phyloP scores from a whole-genome alignment of 169 alveolate genomes.

The Plasmodium sp. region DNA sequence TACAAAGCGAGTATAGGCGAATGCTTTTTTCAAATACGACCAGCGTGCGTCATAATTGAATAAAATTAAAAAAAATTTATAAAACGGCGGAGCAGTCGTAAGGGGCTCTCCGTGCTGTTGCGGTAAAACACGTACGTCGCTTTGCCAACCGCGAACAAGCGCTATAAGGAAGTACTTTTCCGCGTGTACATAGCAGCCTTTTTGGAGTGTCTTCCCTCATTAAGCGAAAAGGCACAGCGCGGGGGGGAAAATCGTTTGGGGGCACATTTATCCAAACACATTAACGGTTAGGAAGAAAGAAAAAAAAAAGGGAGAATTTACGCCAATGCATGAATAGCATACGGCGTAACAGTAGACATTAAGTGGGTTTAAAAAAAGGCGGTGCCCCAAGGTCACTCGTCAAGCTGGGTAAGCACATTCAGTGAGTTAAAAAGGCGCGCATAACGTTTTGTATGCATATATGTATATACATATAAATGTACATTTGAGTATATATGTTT shows the following conservation, averaged over 20 bases:
- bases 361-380: background rate
- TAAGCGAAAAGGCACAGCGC: background rate
- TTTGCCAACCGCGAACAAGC: background rate
- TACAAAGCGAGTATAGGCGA: background rate
- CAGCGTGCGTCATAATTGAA: background rate
- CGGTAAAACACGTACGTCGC: background rate
- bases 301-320: background rate
- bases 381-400: background rate
- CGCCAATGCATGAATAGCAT: background rate
- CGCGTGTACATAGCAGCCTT: background rate
- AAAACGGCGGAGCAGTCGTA: background rate
- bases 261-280: background rate
- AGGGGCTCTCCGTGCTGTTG: background rate
- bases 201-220: background rate
- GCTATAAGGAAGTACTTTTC: background rate
- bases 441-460: background rate
- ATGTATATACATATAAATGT: too few relatives aligned
- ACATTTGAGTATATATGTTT: background rate
- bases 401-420: background rate
- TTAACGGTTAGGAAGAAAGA: background rate
- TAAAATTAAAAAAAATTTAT: background rate
- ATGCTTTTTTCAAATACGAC: background rate
- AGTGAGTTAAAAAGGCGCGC: background rate
- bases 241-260: background rate
- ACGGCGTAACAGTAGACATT: background rate